phyloP scores from a whole-genome alignment of 176 grass and related monocot genomes.

The Alloteropsis semialata region DNA sequence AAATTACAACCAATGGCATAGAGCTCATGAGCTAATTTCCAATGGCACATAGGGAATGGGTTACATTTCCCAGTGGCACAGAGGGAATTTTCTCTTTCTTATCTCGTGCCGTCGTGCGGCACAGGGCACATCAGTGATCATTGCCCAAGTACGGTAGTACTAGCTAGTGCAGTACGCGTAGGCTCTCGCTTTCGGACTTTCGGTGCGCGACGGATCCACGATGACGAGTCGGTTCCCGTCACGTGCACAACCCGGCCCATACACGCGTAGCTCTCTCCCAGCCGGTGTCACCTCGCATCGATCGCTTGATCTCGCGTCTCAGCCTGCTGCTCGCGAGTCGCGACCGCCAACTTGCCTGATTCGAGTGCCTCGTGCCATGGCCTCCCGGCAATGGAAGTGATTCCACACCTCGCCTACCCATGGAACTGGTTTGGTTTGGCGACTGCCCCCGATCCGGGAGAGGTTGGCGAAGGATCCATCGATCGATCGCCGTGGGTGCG shows the following conservation, averaged over 20 bases:
- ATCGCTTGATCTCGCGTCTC: neutral
- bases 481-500: neutral
- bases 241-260: neutral
- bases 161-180: neutral
- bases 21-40: too few species aligned
- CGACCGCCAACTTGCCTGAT: neutral
- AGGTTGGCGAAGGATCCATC: neutral
- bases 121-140: neutral
- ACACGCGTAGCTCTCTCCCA: neutral
- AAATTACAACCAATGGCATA: too few species aligned
- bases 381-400: constrained; percentile 2
- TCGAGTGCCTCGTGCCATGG: neutral
- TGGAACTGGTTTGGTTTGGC: neutral
- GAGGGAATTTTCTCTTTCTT: too few species aligned
- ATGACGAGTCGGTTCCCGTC: neutral
- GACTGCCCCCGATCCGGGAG: neutral
- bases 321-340: neutral
- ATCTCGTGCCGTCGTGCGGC: neutral
- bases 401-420: neutral
- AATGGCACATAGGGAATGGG: too few species aligned
- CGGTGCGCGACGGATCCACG: neutral
- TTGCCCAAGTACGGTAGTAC: neutral
- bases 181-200: neutral
- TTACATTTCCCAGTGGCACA: too few species aligned
- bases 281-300: neutral